Conservation (phyloP, 208 protist species). For the Trypanosoma grayi region DNA sequence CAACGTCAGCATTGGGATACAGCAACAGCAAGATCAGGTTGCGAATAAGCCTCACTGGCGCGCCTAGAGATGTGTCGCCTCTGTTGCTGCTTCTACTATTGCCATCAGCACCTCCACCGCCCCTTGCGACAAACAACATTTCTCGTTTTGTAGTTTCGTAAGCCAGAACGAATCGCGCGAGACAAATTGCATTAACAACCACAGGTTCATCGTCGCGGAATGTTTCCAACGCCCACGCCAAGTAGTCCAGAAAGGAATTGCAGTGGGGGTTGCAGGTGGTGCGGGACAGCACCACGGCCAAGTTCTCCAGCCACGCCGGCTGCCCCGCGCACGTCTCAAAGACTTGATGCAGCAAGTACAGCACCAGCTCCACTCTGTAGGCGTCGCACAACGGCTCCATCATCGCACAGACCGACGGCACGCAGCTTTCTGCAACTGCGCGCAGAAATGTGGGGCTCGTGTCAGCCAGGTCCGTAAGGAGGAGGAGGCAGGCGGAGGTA, state of each 20-base stretch:
- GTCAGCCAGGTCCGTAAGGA: slow-evolving; percentile 25
- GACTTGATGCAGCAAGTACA: slow-evolving; percentile 35
- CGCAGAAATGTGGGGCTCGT: slow-evolving; percentile 17
- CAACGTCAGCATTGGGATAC: slow-evolving; percentile 27
- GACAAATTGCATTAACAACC: slow-evolving; percentile 34
- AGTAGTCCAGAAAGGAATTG: slow-evolving; percentile 13
- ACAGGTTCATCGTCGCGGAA: slow-evolving; percentile 33
- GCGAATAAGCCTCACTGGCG: slow-evolving; percentile 8
- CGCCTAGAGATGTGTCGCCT: neutral
- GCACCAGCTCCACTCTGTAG: slow-evolving; percentile 26
- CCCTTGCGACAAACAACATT: neutral
- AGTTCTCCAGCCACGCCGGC: slow-evolving; percentile 28
- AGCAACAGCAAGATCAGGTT: slow-evolving; percentile 37
- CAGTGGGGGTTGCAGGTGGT: neutral
- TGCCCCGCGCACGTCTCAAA: slow-evolving; percentile 15
- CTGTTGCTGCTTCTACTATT: neutral
- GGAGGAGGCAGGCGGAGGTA: slow-evolving; percentile 15
- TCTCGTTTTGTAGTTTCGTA: slow-evolving; percentile 18
- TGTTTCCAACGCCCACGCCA: slow-evolving; percentile 21
- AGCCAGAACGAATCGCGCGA: slow-evolving; percentile 12
- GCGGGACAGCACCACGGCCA: slow-evolving; percentile 7
- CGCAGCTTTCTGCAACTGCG: slow-evolving; percentile 12
- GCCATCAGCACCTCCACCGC: too few relatives aligned
- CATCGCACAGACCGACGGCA: slow-evolving; percentile 2
- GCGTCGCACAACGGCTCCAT: slow-evolving; percentile 7